Evolutionary conservation across 208 protist genomes (phyloP), one percentile per base, ranked within the genome.

Genomic region (Leishmania tropica): DNA sequence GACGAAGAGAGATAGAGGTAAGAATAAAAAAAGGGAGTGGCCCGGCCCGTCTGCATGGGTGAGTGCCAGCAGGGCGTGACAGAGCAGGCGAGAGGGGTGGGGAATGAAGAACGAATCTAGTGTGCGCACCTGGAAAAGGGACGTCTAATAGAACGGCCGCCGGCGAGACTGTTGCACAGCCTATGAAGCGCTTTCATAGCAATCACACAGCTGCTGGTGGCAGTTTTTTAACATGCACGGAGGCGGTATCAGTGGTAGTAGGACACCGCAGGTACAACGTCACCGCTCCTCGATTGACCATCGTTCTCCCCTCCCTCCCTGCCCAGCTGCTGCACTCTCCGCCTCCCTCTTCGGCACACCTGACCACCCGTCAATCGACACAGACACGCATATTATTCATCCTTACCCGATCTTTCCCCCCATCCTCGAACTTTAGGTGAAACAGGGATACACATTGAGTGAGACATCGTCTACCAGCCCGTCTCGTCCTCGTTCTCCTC

Each of bases 401-500:
- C 7, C 15, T 74, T n/a, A 35, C 45, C 45, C 68, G 10, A 35
- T 19, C 28, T 40, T 10, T 72, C 45, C 1, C 5, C 13, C 7
- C 45, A 35, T 51, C 45, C 24, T 35, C 24, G 68, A 73, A 48
- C 42, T 13, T 19, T 42, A n/a, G 42, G 45, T 31, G 68, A 48
- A 31, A 53, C 5, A 48, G 24, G 21, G 45, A n/a, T 11, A 73
- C 68, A 51, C 40, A 73, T 73, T 17, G 3, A 54, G 19, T 53
- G 21, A 37, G 21, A 48, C 68, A 73, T 40, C n/a, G 31, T 58
- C 71, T 85, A 85, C 83, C 83, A 85, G 42, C 83, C 83, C 2
- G 83, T 85, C 64, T 85, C 83, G 28, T 85, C 83, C 74, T 85
- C 83, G 74, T 85, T 85, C 19, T 86, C 83, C 42, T 62, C 79